Base-by-base conservation (phyloP, 208 protist species). In the Crithidia acanthocephali region DNA sequence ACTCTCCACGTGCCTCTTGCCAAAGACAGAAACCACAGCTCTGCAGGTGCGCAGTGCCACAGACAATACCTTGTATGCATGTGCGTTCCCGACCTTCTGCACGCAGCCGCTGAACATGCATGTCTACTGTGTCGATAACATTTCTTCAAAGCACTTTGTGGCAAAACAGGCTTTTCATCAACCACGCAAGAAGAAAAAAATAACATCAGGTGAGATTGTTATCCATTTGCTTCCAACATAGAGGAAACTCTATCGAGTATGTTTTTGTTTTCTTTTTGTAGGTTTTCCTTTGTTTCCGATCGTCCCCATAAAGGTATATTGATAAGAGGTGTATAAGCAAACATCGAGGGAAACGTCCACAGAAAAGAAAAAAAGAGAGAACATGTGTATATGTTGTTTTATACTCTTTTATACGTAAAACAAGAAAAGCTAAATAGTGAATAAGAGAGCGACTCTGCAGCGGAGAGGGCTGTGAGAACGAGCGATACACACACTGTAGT, bases 131-230 rank as follows among this genome's bases (percentile, higher is more conserved):
- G n/a, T n/a, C n/a, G n/a, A n/a, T n/a, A n/a, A n/a, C n/a, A n/a
- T n/a, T n/a, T n/a, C n/a, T n/a, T n/a, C n/a, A n/a, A n/a, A n/a
- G n/a, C n/a, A n/a, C n/a, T n/a, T n/a, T n/a, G n/a, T n/a, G n/a
- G 45, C 57, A 35, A 44, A 47, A 68, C 28, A 50, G 30, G 33
- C 20, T 22, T 56, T 33, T 20, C 1, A 42, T 59, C 65, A 15
- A 25, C 42, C n/a, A 60, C 40, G 45, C 44, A 65, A 37, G 51
- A 66, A 69, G 51, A 37, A 56, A 40, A 63, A n/a, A n/a, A n/a
- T n/a, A n/a, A n/a, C n/a, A n/a, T n/a, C n/a, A n/a, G n/a, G 40
- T 42, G 37, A 42, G 9, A 13, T 42, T 42, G 37, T 15, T 42
- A 6, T 42, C 37, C 13, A 42, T 13, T 15, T 15, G 37, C 37